Evolutionary conservation across 2,329 filamentous ascomycete genomes (phyloP), one percentile per base, ranked within the genome.

Genomic region (Neurospora sp.): DNA sequence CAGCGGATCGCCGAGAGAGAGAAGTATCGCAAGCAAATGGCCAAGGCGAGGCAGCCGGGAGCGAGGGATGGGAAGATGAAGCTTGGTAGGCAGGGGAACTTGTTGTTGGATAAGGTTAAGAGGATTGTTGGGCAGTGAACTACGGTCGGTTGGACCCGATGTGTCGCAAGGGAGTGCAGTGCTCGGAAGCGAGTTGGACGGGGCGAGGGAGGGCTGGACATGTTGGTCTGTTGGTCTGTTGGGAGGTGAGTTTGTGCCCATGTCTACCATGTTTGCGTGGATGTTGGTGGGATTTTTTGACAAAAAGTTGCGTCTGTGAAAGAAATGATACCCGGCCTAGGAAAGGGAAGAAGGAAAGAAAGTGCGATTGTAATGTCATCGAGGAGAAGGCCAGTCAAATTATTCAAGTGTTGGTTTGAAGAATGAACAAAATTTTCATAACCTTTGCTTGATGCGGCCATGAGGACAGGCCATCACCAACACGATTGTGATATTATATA

Each of bases 71-170:
- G 92, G 11, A 89, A 91, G 81, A 87, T 91, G 79, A 94, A 92
- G 81, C 79, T 97, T 66, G 93, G 93, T 1, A 85, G 92, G 71
- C 93, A 97, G 83, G 94, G 93, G 75, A 86, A 85, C 40, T 84
- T 95, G 43, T 76, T 97, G 75, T 81, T 97, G 69, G 91, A 93
- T 76, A 92, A 90, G 80, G 90, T 95, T 40, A 90, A 90, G 83
- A 89, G 84, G 77, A 83, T 96, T 79, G 86, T 96, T 72, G 85
- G 83, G 2, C 77, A 82, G 37, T 62, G 52, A 62, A 17, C 12
- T 4, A 28, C 74, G 41, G 66, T 19, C 11, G 38, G 3, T 33
- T n/a, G 62, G 39, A 40, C 15, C 39, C 12, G 15, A 17, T 12
- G 68, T 46, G 38, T n/a, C 15, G 38, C 12, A 17, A 52, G 19